Percentiles rank a stretch among this genome's conserved stretches.
Evolutionary conservation across 78 protist species (phyloP).

Genomic region (Creolimax fragrantissima): DNA sequence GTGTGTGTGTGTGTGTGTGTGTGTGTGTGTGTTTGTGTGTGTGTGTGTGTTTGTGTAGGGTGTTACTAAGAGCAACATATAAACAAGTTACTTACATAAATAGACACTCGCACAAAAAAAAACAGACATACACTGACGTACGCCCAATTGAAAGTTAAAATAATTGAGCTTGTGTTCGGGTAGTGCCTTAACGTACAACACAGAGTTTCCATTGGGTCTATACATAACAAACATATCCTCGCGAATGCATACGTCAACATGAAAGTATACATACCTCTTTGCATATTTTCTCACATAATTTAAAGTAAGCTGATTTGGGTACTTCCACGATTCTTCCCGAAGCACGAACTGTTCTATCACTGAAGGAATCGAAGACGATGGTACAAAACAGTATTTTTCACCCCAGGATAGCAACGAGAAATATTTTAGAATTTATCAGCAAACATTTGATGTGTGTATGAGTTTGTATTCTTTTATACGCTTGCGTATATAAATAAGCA

Average conservation of each 20-base stretch:
- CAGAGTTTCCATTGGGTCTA: background rate
- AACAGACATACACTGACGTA: background rate
- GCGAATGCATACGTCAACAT: background rate
- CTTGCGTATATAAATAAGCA: background rate
- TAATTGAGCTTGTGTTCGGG: background rate
- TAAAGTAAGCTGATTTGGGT: background rate
- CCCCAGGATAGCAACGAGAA: background rate
- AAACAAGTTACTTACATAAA: too few species aligned
- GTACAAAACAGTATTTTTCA: background rate
- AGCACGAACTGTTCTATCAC: background rate
- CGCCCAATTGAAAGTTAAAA: background rate
- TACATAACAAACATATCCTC: background rate
- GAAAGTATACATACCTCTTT: background rate
- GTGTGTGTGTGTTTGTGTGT: too few species aligned
- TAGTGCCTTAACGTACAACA: background rate
- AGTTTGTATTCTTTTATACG: background rate
- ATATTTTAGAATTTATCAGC: background rate
- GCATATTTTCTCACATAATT: background rate
- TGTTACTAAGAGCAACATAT: too few species aligned
- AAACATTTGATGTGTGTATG: background rate
- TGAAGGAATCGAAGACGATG: background rate
- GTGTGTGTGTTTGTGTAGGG: too few species aligned
- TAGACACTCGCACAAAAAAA: background rate
- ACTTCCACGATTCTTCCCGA: background rate
- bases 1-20: too few species aligned